These are phyloP conservation scores for Blepharisma undulans DNA, from an alignment of 169 alveolate genomes.

Conservation along the genomic window DNA sequence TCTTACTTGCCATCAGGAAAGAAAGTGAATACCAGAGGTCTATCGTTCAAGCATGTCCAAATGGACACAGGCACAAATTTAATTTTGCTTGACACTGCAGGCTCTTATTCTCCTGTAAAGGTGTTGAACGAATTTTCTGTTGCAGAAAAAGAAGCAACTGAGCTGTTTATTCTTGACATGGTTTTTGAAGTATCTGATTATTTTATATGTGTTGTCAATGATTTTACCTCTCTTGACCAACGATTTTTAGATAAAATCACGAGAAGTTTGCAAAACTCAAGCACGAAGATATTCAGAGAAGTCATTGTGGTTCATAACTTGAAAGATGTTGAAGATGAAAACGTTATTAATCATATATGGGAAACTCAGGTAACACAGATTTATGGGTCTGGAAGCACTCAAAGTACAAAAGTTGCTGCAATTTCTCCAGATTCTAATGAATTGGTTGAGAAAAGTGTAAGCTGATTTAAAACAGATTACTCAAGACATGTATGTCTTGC, in stretches of 20 bases:
- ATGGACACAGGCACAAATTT: constrained; percentile 54
- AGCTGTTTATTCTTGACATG: constrained; percentile 44
- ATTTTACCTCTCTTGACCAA: constrained; percentile 53
- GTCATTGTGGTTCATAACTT: constrained; percentile 54
- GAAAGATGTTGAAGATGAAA: constrained; percentile 50
- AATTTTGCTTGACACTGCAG: constrained; percentile 59
- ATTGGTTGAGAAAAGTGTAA: constrained; percentile 45
- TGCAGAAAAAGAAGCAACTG: constrained; percentile 57
- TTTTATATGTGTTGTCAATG: constrained; percentile 59
- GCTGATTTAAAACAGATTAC: constrained; percentile 53
- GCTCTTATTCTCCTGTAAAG: constrained; percentile 52
- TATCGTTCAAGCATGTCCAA: constrained; percentile 55
- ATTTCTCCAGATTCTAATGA: constrained; percentile 30
- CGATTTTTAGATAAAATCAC: constrained; percentile 49
- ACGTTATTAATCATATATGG: constrained; percentile 50
- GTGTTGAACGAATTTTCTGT: constrained; percentile 44
- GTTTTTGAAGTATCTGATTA: constrained; percentile 55
- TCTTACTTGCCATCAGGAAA: constrained; percentile 56
- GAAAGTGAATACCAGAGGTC: constrained; percentile 52
- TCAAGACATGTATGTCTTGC: constrained; percentile 57
- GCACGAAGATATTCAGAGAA: constrained; percentile 51
- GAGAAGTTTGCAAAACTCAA: constrained; percentile 44
- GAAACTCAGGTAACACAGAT: constrained; percentile 49
- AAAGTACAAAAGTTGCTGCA: constrained; percentile 56
- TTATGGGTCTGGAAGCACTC: constrained; percentile 39